Evolutionary conservation across 208 protist genomes (phyloP).

Genomic region (Sergeia podlipaevii): DNA sequence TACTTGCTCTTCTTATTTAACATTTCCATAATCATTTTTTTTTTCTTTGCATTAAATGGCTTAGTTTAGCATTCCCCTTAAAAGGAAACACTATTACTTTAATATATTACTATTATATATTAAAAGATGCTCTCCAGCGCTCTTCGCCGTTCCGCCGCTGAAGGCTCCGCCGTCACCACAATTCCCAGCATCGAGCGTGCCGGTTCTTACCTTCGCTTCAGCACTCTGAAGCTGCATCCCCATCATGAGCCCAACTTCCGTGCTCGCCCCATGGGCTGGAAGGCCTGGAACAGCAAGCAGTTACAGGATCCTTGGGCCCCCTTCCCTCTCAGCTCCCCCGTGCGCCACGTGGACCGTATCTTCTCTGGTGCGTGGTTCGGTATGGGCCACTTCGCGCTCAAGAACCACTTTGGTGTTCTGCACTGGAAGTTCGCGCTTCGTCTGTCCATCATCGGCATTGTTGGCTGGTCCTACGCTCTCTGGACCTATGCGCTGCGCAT

Average conservation of each 20-base stretch:
- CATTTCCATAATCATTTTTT: no score
- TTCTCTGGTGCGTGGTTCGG: conserved; percentile 71
- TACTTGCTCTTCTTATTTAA: no score
- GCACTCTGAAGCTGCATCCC: conserved; percentile 60
- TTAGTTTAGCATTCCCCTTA: no score
- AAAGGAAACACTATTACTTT: no score
- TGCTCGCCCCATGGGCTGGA: conserved; percentile 63
- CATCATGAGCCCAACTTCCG: conserved; percentile 79
- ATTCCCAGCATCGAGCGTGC: conserved; percentile 68
- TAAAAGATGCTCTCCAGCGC: conserved; percentile 61
- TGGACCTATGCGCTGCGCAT: conserved; percentile 67
- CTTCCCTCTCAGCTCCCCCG: conserved; percentile 56
- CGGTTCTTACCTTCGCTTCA: conserved; percentile 73
- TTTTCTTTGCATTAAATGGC: no score
- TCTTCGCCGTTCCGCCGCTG: conserved; percentile 50
- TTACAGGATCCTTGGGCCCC: conserved; percentile 71
- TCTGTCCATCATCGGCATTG: conserved; percentile 46
- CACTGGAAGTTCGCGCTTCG: conserved; percentile 69
- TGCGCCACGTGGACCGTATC: conserved; percentile 62
- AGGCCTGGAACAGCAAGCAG: conserved; percentile 71
- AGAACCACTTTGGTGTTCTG: conserved; percentile 73
- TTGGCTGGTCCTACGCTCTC: conserved; percentile 37
- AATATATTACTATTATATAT: conserved; percentile 1
- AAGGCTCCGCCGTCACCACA: conserved; percentile 34
- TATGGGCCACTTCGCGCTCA: conserved; percentile 77